phyloP scores from a whole-genome alignment of 306 rosid species.

The Myrica gale region DNA sequence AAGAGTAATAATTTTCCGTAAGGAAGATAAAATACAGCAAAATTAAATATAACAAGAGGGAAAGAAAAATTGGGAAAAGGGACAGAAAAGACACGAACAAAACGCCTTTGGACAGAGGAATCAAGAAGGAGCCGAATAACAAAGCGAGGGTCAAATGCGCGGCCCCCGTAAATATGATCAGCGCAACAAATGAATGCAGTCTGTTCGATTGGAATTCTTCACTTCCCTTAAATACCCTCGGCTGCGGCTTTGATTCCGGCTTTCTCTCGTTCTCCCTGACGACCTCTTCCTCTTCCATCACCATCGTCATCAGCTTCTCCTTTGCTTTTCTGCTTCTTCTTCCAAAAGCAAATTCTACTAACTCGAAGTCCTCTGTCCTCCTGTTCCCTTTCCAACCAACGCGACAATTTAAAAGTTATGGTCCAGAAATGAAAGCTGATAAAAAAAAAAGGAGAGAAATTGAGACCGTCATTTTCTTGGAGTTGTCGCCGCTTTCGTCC shows the following conservation, averaged over 20 bases:
- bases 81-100: conserved; percentile 39
- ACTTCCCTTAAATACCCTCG: conserved; percentile 35
- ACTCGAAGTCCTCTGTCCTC: neutral
- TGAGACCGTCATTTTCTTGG: too few species aligned
- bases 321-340: neutral
- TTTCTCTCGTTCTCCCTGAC: neutral
- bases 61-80: neutral
- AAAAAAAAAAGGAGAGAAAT: too few species aligned
- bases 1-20: too few species aligned
- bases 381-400: neutral
- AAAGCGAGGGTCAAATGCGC: conserved; percentile 57
- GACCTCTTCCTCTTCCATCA: neutral
- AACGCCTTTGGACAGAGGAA: conserved; percentile 57
- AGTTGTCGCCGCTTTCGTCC: too few species aligned
- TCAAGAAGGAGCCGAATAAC: conserved; percentile 52
- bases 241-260: conserved; percentile 18
- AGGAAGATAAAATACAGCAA: neutral
- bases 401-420: too few species aligned
- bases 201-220: conserved; percentile 32
- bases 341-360: neutral
- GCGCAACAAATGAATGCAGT: conserved; percentile 38
- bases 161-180: conserved; percentile 63
- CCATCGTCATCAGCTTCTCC: neutral
- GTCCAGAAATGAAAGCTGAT: too few species aligned
- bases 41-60: neutral